Base-by-base conservation (phyloP, 2,329 filamentous ascomycete species). In the Polytolypa hystricis region DNA sequence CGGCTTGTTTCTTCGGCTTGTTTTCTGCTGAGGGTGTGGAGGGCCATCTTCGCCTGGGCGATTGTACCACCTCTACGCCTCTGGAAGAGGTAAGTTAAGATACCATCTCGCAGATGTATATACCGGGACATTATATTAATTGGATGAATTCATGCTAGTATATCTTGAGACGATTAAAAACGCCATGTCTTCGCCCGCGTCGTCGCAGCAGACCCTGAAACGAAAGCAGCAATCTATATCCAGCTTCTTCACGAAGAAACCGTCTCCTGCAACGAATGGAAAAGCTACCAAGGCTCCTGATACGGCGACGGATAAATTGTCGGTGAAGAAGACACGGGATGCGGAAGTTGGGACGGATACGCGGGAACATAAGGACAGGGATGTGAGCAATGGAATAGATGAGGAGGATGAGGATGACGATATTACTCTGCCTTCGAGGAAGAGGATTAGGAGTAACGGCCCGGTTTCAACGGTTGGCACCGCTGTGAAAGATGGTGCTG, bases 171-270 rank as follows among this genome's bases (percentile, higher is more conserved):
- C n/a, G 21, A 25, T 25, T n/a, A n/a, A n/a, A 25, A 25, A 32
- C 30, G 27, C 14, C 12, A 60, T 61, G 57, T 48, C 57, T 31
- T 44, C 52, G 18, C 47, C 49, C 27, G 56, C 57, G 30, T 53
- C 46, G 15, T 36, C 58, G 7, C 62, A 63, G 37, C 52, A 57
- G 29, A 62, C 62, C 40, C 60, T 16, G 15, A 30, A 33, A n/a
- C 26, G 20, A 16, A 35, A 80, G 50, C 84, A 95, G 54, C 74
- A 80, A 47, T 84, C 84, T 1, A 79, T 95, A 42, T 91, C 84
- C 3, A 87, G 78, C 53, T 93, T 93, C 62, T 93, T 93, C 56
- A 73, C 77, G 1, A 76, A 75, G 10, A 79, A 72, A 40, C 42
- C 60, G 1, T 46, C 54, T 2, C 37, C 42, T 8, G 21, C 41